Base-by-base conservation (phyloP, 2,329 filamentous ascomycete genomes). In the Immersiporthe knoxdaviesiana region DNA sequence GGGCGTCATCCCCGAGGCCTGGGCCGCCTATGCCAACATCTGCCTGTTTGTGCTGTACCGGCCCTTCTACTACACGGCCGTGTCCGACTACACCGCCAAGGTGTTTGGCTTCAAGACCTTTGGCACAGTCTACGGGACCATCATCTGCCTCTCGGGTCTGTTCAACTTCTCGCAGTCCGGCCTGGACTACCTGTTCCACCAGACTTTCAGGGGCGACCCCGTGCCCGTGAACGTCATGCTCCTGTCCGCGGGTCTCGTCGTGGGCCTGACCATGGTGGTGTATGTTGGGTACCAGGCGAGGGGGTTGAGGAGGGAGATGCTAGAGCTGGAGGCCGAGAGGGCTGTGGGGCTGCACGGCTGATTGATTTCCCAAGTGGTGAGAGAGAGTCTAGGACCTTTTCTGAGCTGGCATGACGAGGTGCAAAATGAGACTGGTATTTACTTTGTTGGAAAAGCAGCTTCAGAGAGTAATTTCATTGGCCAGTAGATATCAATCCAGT, bases 31-130 rank as follows among this genome's bases (percentile, higher is more conserved):
- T 74, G 83, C 85, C 18, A 94, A 94, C 73, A 84, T 97, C 66
- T 81, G 84, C 60, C 85, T 97, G 12, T 97, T 97, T 76, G 92
- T 96, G 14, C 79, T 97, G 30, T 94, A 96, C 76, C 88, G 94
- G 0, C 94, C 94, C 0, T 89, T 97, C 39, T 97, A 97, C 80
- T 97, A 97, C 81, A 97, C 93, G 0, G 89, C 93, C 10, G 92
- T 97, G 69, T 95, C 91, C 69, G 94, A 97, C 81, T 97, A 97
- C 78, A 88, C 89, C 27, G 93, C 93, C 71, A 97, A 97, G 80
- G 93, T 97, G 47, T 97, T 97, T 77, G 94, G 94, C 21, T 97
- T 97, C 81, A 86, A 90, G 71, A 97, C 93, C 0, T 97, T 97
- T 74, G 94, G 94, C 60, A 97, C 92, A 68, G 93, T 97, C n/a